Percentiles rank a stretch among this genome's conserved stretches.
Evolutionary conservation across 1,284 basidiomycete genomes (phyloP).

Genomic region (Heterobasidion parviporum): DNA sequence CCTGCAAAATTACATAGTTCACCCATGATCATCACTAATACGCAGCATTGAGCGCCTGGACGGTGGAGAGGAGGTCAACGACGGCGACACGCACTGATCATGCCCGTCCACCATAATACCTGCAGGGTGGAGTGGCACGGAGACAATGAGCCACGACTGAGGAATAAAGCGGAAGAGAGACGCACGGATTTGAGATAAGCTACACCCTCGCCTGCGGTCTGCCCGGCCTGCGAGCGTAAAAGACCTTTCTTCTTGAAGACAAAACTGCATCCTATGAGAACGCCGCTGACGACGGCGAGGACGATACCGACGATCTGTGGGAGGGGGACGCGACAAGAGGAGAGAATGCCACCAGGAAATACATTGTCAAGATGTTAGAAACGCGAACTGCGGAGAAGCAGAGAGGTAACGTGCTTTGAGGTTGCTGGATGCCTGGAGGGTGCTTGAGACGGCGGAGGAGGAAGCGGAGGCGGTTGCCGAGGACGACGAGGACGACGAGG

Average conservation of each 20-base stretch:
- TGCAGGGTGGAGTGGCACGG: constrained; percentile 18
- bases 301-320: constrained; percentile 64
- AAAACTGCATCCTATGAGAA: constrained; percentile 91
- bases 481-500: constrained; percentile 4
- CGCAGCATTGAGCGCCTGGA: constrained; percentile 4
- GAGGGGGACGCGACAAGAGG: background rate
- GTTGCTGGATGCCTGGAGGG: constrained; percentile 17
- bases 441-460: background rate
- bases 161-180: constrained; percentile 8
- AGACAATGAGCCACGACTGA: background rate
- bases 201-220: constrained; percentile 84
- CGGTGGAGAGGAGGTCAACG: background rate
- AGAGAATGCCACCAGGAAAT: background rate
- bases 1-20: constrained; percentile 81
- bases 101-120: constrained; percentile 83
- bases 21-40: constrained; percentile 70
- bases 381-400: background rate
- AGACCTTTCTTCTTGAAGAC: constrained; percentile 96
- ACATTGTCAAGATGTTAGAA: background rate
- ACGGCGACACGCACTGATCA: constrained; percentile 49
- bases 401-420: constrained; percentile 29
- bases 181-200: constrained; percentile 87
- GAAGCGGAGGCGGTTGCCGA: constrained; percentile 4
- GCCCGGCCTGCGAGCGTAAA: constrained; percentile 59
- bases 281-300: constrained; percentile 76